Evolutionary conservation across 2,329 filamentous ascomycete genomes (phyloP).

Genomic region (Colletotrichum sojae): DNA sequence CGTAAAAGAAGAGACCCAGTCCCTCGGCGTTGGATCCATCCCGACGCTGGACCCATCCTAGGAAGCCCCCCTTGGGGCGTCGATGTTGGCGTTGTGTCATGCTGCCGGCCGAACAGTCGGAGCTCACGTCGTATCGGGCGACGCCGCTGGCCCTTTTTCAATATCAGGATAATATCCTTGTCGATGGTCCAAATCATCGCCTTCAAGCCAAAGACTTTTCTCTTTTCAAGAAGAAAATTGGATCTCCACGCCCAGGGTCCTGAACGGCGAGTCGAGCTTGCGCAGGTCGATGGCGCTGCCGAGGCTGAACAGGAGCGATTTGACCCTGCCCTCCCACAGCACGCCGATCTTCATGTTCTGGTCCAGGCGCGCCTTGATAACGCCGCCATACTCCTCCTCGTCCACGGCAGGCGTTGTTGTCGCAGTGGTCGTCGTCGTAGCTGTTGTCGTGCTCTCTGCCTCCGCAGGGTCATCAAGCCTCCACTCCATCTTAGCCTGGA

Average conservation of each 20-base stretch:
- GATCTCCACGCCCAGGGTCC: conserved; percentile 82
- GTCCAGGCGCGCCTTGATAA: conserved; percentile 90
- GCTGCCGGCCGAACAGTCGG: background rate
- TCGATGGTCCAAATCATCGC: background rate
- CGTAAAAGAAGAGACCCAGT: background rate
- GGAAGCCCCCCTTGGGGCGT: background rate
- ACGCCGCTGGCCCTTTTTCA: background rate
- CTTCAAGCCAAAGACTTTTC: too few species aligned
- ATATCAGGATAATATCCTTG: background rate
- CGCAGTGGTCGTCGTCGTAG: too few species aligned
- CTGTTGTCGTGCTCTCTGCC: conserved; percentile 44
- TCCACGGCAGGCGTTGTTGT: background rate
- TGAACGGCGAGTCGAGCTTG: conserved; percentile 81
- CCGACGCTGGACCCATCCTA: background rate
- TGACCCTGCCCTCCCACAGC: conserved; percentile 93
- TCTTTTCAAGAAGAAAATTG: conserved; percentile 81
- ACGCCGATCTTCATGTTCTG: conserved; percentile 89
- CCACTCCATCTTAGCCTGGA: conserved; percentile 69
- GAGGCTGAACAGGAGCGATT: conserved; percentile 92
- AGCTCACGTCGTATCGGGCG: conserved; percentile 22
- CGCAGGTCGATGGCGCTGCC: conserved; percentile 88
- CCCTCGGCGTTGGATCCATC: conserved; percentile 6
- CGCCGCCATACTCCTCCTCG: conserved; percentile 80
- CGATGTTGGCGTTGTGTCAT: background rate
- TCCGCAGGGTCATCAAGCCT: conserved; percentile 54